Conservation (phyloP, 495 filamentous ascomycete genomes). For the Penicillium cataractarum region DNA sequence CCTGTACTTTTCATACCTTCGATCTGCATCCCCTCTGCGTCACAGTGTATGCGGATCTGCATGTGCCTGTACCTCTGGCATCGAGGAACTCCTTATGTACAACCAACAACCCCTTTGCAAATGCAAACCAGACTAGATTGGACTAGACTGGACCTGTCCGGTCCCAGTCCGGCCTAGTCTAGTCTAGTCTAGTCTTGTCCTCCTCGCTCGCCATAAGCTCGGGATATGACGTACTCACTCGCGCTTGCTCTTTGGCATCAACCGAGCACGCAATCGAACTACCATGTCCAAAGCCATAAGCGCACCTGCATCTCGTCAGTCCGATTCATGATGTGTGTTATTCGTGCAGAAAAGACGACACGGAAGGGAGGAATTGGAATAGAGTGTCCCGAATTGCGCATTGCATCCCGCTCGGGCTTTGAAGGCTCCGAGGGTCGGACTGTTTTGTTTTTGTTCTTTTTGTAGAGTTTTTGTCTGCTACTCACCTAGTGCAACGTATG, state of each 20-base stretch:
- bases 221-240: constrained; percentile 26
- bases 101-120: background rate
- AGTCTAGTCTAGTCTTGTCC: background rate
- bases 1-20: background rate
- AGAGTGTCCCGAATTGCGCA: background rate
- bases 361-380: background rate
- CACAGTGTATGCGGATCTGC: background rate
- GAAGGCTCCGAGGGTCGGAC: background rate
- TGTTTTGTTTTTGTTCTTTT: background rate
- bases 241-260: constrained; percentile 40
- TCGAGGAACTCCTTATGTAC: background rate
- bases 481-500: constrained; percentile 71
- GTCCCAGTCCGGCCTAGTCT: background rate
- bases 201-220: background rate
- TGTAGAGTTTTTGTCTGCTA: background rate
- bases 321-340: background rate
- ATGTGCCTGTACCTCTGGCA: background rate
- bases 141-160: background rate
- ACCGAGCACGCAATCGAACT: constrained; percentile 40
- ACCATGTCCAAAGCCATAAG: constrained; percentile 62
- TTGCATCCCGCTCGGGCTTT: background rate
- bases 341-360: constrained; percentile 6
- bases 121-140: background rate
- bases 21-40: background rate
- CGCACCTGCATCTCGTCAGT: constrained; percentile 42